phyloP scores from a whole-genome alignment of 495 filamentous ascomycete species.

The Amorphotheca resinae region DNA sequence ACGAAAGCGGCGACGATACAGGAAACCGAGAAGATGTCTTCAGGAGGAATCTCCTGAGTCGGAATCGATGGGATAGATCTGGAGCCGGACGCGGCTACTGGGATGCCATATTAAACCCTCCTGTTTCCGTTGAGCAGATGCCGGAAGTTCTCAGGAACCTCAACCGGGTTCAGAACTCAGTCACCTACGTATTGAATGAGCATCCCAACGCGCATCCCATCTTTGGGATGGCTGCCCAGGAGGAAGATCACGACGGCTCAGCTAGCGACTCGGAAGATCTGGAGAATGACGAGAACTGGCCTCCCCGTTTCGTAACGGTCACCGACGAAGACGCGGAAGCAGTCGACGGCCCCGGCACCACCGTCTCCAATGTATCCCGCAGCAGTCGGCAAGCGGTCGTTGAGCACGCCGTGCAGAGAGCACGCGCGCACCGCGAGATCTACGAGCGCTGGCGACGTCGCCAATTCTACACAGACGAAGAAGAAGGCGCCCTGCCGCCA shows the following conservation, averaged over 20 bases:
- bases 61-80: conserved; percentile 1
- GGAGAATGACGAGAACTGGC: conserved; percentile 9
- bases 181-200: not conserved
- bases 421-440: conserved; percentile 36
- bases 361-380: conserved; percentile 9
- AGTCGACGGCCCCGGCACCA: conserved; percentile 17
- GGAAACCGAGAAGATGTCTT: conserved; percentile 34
- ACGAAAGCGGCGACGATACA: conserved; percentile 28
- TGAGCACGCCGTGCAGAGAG: conserved; percentile 8
- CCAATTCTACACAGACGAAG: conserved; percentile 70
- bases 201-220: conserved; percentile 2
- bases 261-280: conserved; percentile 20
- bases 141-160: conserved; percentile 4
- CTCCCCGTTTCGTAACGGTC: conserved; percentile 12
- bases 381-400: conserved; percentile 10
- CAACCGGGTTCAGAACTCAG: not conserved
- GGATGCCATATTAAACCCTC: conserved; percentile 18
- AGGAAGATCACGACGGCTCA: conserved; percentile 21
- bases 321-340: conserved; percentile 21
- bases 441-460: conserved; percentile 62
- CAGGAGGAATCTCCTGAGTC: conserved; percentile 5
- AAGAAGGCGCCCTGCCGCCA: conserved; percentile 55
- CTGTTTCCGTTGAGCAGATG: conserved; percentile 9
- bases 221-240: not conserved
- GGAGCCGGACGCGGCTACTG: conserved; percentile 12